A percentile compares a stretch with the other conserved stretches of the same genome.
Evolutionary conservation across 495 filamentous ascomycete genomes (phyloP).

Genomic region (Platismatia glauca): DNA sequence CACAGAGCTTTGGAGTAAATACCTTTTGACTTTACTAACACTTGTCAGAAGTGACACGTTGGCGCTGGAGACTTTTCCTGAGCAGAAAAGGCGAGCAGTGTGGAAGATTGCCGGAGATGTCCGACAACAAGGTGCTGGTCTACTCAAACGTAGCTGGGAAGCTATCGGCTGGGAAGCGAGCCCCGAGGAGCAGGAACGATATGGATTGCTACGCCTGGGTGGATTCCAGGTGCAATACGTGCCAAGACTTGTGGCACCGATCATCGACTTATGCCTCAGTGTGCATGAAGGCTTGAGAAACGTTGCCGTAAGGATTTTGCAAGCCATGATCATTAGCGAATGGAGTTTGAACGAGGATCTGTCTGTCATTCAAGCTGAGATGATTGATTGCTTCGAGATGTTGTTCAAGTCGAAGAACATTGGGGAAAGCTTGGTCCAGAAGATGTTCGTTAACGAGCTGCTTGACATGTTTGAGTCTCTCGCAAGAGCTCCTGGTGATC

Average conservation of each 20-base stretch:
- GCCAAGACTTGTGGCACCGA: constrained; percentile 78
- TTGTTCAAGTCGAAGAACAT: constrained; percentile 83
- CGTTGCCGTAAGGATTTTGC: constrained; percentile 85
- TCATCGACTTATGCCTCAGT: constrained; percentile 88
- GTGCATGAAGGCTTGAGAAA: constrained; percentile 85
- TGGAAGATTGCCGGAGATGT: constrained; percentile 99
- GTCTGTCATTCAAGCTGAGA: constrained; percentile 85
- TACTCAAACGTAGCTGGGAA: constrained; percentile 81
- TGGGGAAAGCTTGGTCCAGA: constrained; percentile 82
- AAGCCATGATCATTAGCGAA: constrained; percentile 97
- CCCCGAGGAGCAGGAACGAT: constrained; percentile 61
- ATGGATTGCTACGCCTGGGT: constrained; percentile 75
- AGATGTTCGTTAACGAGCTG: constrained; percentile 83
- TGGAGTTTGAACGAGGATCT: constrained; percentile 96
- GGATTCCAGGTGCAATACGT: constrained; percentile 99
- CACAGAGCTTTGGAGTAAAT: constrained; percentile 86
- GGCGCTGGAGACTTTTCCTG: constrained; percentile 91
- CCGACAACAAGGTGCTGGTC: constrained; percentile 76
- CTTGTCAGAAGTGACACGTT: constrained; percentile 82
- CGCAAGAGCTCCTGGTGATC: constrained; percentile 55
- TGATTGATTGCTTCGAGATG: constrained; percentile 90
- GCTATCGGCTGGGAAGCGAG: constrained; percentile 95
- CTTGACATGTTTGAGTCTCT: constrained; percentile 70
- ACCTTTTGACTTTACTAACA: constrained; percentile 81
- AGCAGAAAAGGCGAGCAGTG: constrained; percentile 89